Evolutionary conservation across 2,329 filamentous ascomycete species (phyloP), one percentile per base, ranked within the genome.

Genomic region (Cladobotryum mycophilum): DNA sequence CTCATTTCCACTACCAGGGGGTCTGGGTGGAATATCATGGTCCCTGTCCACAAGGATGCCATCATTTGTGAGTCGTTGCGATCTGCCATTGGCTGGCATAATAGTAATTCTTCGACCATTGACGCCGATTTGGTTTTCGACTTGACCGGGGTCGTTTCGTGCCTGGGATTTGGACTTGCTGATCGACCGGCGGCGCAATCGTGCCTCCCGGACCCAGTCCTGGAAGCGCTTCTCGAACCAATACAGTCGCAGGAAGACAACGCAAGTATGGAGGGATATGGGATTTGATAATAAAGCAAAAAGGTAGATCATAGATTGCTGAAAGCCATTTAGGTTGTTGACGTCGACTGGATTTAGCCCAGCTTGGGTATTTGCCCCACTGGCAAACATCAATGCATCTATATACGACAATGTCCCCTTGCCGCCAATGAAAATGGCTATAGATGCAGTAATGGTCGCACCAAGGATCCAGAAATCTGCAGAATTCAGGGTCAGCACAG

Each of bases 221-320:
- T 95, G 87, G 64, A 99, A 97, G 7, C 91, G 82, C 68, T 95
- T 96, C 69, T 99, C 91, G 65, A 99, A 99, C 92, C 92, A 99
- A 70, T 96, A 96, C 2, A 99, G 75, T 22, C 93, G 86, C 13
- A 97, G 78, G 60, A 96, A 92, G 7, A 99, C 93, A 41, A 99
- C 89, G 41, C 82, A 86, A 2, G 87, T 82, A 63, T 95, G 84
- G 60, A 96, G 85, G 43, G 87, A 84, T 54, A 96, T 93, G 0
- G 90, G 90, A 46, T 89, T 95, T 22, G 85, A 83, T 12, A 89
- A 60, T 75, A 89, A 84, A 4, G 85, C 75, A 38, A 88, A 75
- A 6, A 90, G 61, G 60, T 86, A 90, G 22, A 95, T 71, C 46
- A 87, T 76, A 40, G 88, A 67, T 69, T 93, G 86, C 64, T 89